A percentile compares a stretch with the other conserved stretches of the same genome.
These are phyloP conservation scores for Corymbia calophylla DNA, from an alignment of 441 rosid genomes.

Conservation along the genomic window DNA sequence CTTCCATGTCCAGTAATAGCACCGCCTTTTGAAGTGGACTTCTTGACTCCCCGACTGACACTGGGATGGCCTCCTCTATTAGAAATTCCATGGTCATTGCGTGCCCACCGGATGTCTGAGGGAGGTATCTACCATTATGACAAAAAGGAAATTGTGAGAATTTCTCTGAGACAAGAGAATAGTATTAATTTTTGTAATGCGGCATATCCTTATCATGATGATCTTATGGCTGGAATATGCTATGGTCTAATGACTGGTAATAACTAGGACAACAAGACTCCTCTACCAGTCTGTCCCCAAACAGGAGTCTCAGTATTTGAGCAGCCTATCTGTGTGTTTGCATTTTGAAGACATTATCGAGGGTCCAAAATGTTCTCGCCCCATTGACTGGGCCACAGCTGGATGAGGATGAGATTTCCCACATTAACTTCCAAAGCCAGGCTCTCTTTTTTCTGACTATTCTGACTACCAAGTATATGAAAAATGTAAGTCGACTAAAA, in stretches of 20 bases:
- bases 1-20: not conserved
- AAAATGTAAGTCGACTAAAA: not conserved
- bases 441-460: not conserved
- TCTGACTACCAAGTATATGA: not conserved
- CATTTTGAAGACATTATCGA: not conserved
- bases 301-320: not conserved
- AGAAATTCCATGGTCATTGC: constrained; percentile 4
- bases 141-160: not conserved
- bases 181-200: not conserved
- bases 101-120: constrained; percentile 11
- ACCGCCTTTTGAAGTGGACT: constrained; percentile 1
- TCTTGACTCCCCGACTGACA: constrained; percentile 2
- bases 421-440: not conserved
- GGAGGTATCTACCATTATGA: constrained; percentile 4
- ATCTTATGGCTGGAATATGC: not conserved
- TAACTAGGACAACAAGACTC: not conserved
- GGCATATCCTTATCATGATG: not conserved
- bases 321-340: not conserved
- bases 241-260: not conserved
- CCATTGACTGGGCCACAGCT: not conserved
- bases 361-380: not conserved
- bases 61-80: not conserved
- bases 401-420: not conserved
- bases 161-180: not conserved
- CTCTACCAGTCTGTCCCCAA: not conserved